Evolutionary conservation across 176 grass and related monocot genomes (phyloP).

Genomic region (Lolium rigidum): DNA sequence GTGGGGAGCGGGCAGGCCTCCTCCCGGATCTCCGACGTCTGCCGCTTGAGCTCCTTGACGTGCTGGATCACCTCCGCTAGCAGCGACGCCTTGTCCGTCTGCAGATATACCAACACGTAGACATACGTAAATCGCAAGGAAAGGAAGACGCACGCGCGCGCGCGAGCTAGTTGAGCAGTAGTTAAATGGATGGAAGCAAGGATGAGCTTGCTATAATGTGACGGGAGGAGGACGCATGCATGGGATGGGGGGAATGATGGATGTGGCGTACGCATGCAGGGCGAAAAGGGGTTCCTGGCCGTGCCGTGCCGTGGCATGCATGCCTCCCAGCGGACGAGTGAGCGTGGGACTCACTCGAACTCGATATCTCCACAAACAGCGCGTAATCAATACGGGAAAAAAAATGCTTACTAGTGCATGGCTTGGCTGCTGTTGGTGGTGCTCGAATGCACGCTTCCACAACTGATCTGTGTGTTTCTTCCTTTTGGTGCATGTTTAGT

Average conservation of each 20-base stretch:
- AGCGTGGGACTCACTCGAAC: conserved; percentile 50
- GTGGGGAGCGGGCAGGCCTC: conserved; percentile 79
- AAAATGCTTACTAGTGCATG: conserved; percentile 46
- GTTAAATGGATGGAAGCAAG: not conserved
- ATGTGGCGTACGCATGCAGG: conserved; percentile 55
- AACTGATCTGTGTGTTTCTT: conserved; percentile 40
- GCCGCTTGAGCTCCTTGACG: conserved; percentile 96
- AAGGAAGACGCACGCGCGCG: not conserved
- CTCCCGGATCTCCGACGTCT: conserved; percentile 87
- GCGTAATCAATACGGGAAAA: conserved; percentile 42
- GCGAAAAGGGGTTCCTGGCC: conserved; percentile 21
- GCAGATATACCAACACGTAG: not conserved
- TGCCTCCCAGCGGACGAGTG: conserved; percentile 38
- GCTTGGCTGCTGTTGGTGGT: conserved; percentile 42
- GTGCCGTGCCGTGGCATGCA: conserved; percentile 48
- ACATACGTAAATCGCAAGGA: conserved; percentile 39
- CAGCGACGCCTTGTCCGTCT: conserved; percentile 98
- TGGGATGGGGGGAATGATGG: conserved; percentile 51
- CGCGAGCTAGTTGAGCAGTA: conserved; percentile 4
- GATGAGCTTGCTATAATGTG: conserved; percentile 25
- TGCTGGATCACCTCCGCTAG: conserved; percentile 98
- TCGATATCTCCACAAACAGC: not conserved
- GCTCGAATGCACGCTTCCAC: conserved; percentile 73
- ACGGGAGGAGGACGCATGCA: conserved; percentile 22
- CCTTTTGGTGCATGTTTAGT: conserved; percentile 49